Percentiles rank a stretch among this genome's conserved stretches.
Conservation (phyloP, 1,139 yeast species). For the Lodderomyces margitis region DNA sequence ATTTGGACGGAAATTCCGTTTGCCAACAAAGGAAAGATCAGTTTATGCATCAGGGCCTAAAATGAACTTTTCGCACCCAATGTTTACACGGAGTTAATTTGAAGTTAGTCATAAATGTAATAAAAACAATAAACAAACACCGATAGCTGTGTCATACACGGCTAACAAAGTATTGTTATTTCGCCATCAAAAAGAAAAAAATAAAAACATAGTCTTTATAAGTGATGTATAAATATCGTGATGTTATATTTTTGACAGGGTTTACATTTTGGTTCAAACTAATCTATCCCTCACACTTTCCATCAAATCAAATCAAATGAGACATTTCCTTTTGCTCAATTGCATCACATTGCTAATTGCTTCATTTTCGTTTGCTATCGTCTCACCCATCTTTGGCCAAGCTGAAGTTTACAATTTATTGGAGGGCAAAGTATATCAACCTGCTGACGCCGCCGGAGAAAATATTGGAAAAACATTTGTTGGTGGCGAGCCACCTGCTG, state of each 20-base stretch:
- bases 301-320: neutral
- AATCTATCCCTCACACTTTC: no score
- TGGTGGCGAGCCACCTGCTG: conserved; percentile 1
- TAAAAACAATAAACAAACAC: conserved; percentile 1
- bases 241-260: no score
- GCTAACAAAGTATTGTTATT: neutral
- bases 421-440: neutral
- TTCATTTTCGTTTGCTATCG: neutral
- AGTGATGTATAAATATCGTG: no score
- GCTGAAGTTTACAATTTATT: neutral
- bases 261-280: no score
- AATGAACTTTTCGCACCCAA: conserved; percentile 1
- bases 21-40: neutral
- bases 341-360: neutral
- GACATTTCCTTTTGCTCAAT: neutral
- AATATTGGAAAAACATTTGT: neutral
- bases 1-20: neutral
- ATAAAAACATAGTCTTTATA: no score
- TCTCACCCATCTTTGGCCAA: neutral
- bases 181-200: neutral
- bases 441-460: conserved; percentile 1
- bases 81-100: conserved; percentile 1
- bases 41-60: neutral
- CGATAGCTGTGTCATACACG: neutral
- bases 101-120: neutral